Evolutionary conservation across 2,329 filamentous ascomycete genomes (phyloP).

Genomic region (Curvularia lunata): DNA sequence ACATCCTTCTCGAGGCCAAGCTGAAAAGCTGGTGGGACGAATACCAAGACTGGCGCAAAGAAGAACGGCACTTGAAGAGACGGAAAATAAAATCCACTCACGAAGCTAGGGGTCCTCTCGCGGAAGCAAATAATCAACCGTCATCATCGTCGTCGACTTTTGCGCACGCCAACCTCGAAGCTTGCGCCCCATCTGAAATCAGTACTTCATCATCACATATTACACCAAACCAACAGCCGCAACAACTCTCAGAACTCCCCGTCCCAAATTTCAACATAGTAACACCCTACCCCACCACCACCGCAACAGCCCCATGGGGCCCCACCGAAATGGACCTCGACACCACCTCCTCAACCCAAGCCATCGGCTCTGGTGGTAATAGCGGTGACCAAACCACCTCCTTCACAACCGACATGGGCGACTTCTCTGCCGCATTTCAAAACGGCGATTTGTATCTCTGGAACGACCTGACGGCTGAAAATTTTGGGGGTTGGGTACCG

Average conservation of each 20-base stretch:
- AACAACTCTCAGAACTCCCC: background rate
- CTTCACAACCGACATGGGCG: constrained; percentile 37
- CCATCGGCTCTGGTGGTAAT: constrained; percentile 2
- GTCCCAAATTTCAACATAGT: constrained; percentile 20
- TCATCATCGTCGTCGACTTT: constrained; percentile 2
- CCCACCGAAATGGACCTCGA: constrained; percentile 12
- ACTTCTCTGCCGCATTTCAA: constrained; percentile 44
- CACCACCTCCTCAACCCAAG: background rate
- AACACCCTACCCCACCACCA: constrained; percentile 15
- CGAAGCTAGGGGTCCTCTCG: background rate
- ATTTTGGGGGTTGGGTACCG: constrained; percentile 41
- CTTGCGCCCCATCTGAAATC: background rate
- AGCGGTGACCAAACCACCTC: constrained; percentile 17
- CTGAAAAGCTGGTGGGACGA: constrained; percentile 43
- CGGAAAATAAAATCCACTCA: constrained; percentile 16
- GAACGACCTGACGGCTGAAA: constrained; percentile 45
- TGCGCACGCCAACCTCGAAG: constrained; percentile 4
- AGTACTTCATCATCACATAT: background rate
- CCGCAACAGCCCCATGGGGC: constrained; percentile 9
- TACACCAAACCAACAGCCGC: constrained; percentile 3
- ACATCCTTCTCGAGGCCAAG: constrained; percentile 38
- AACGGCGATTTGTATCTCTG: constrained; percentile 48
- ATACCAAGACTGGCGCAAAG: constrained; percentile 37
- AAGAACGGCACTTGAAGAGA: constrained; percentile 35
- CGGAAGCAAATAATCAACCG: constrained; percentile 10